Evolutionary conservation across 2,329 filamentous ascomycete species (phyloP), one percentile per base, ranked within the genome.

Genomic region (Whalleya microplaca): DNA sequence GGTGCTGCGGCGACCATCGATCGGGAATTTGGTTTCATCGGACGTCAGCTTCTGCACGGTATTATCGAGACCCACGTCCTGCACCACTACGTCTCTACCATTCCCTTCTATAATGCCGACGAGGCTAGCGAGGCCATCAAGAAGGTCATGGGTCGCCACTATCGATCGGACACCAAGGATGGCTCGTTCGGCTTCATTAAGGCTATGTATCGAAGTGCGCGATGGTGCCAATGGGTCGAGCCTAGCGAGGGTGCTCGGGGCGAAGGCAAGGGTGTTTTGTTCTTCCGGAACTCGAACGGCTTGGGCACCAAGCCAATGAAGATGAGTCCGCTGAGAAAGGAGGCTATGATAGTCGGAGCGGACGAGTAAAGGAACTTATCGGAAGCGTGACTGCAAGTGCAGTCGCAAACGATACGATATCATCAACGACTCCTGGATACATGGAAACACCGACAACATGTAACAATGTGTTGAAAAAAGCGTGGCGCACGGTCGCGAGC

Each of bases 41-140:
- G 94, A 58, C 92, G 92, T 68, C 84, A 89, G 67, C 84, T 98
- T 59, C 83, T 97, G 74, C 94, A 98, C 83, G 94, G 93, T 70
- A 97, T 98, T 76, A 89, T 97, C 75, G 94, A 97, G 83, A 97
- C 94, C 47, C 94, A 98, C 78, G 94, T 98, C 58, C 90, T 96
- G 59, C 94, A 98, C 83, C 94, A 98, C 84, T 98, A 96, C 77
- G 86, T 98, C 74, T 94, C 90, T 78, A 91, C 87, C 71, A 98
- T 98, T 66, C 94, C 94, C 61, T 97, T 97, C 80, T 98, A 98
- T 80, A 84, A 97, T 75, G 94, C 93, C 71, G 92, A 96, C 67
- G 93, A 97, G 80, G 93, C 94, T 55, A 89, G 87, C 68, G 93
- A 97, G 68, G 93, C 93, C 70, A 96, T 98, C 84, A 92, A 93